Evolutionary conservation across 2,329 filamentous ascomycete species (phyloP), one percentile per base, ranked within the genome.

Genomic region (Sporothrix humicola): DNA sequence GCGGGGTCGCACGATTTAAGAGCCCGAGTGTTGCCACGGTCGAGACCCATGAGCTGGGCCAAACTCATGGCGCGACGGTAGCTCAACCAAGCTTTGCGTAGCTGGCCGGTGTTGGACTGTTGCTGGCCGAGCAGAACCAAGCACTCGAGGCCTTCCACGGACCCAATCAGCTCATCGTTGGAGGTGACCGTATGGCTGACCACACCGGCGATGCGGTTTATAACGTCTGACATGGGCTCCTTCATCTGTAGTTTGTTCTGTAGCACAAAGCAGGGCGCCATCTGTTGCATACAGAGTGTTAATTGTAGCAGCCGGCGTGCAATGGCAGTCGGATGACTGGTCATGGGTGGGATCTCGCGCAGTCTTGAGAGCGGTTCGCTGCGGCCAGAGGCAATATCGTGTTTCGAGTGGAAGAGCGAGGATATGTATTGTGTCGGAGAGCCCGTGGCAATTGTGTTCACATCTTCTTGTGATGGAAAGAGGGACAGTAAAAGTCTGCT

Each of bases 31-130:
- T 78, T 76, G 69, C 79, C 80, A n/a, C 80, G 80, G 74, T 85
- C 82, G 15, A 86, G 80, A 3, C 86, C 85, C 80, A 88, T 84
- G 44, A 87, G 82, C 77, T 88, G 86, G 0, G 83, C 86, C 50
- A 88, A 80, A 63, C 82, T 83, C 48, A 89, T 79, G 4, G 85
- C 85, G 5, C 86, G 82, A 0, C 87, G 84, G 26, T 82, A 83
- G 7, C 81, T 82, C 26, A 90, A 78, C 87, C 87, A 90, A 2
- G 86, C 82, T 61, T 86, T 85, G 26, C 87, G 84, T 1, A 88
- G 80, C 61, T 87, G 87, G 0, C 88, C 88, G 0, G 82, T 82
- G 73, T 89, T 88, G 52, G 82, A 81, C 71, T 88, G 85, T 76
- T 85, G 87, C 71, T 86, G 78, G 20, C 82, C 81, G 52, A 87